Evolutionary conservation across 2,329 filamentous ascomycete species (phyloP), one percentile per base, ranked within the genome.

Genomic region (Pseudocercospora eumusae): DNA sequence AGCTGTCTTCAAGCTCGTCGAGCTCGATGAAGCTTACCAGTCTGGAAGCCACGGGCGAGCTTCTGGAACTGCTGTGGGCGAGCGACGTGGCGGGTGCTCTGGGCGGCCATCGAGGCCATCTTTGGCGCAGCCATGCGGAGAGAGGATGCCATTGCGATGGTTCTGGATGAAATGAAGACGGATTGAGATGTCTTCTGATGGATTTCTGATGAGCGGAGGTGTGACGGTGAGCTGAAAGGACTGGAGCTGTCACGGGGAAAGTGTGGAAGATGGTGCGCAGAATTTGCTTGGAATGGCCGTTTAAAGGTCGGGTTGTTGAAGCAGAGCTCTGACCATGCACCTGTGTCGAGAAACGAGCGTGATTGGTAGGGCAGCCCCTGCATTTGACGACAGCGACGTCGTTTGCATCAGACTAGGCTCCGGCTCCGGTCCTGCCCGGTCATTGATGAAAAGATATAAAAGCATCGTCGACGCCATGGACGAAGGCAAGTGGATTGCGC

Each of bases 141-240:
- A 56, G 86, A 82, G 80, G 86, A 84, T 80, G 89, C 87, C 89
- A 92, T 92, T 91, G 85, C 86, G 85, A 87, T 81, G 82, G 82
- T 79, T 57, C 81, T 73, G 75, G 76, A 77, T 64, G 65, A 61
- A 59, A 57, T 63, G 64, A 66, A 59, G 65, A 65, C 62, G 63
- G 62, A 56, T 56, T 50, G 52, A 50, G 57, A 27, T 33, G 54
- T 60, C 62, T 63, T 64, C 49, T 63, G 66, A 68, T 66, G 61
- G 65, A 53, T 54, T 62, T 63, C 62, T 66, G 68, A 69, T 68
- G 67, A 66, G 65, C 65, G 67, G 66, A 67, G 66, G 56, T 63
- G 67, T 68, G 65, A 57, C 65, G 61, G 56, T 62, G 67, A 65
- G 52, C 56, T 64, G 62, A 66, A 66, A 64, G 63, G 65, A 67